Evolutionary conservation across 2,329 filamentous ascomycete species (phyloP), one percentile per base, ranked within the genome.

Genomic region (Aspergillus uvarum): DNA sequence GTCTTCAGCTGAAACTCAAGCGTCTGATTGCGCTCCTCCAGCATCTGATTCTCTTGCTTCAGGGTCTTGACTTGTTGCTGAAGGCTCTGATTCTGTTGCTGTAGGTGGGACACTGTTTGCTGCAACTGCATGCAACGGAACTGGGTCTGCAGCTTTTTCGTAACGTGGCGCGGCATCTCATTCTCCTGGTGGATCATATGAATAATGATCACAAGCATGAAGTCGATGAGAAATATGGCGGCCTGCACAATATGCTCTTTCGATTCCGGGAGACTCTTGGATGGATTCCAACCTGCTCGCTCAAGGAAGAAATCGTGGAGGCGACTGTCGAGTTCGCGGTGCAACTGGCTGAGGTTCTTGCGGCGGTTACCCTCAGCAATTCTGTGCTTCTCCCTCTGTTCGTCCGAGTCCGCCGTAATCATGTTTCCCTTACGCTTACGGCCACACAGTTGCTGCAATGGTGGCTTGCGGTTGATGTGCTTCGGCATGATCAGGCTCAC

Each of bases 191-290:
- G 69, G 56, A 76, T 70, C 38, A 76, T 65, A 55, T 72, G 68
- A 12, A 72, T 65, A 42, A 77, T 76, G 48, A 76, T 72, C 21
- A 70, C 60, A 31, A 73, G 69, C 72, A 76, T 74, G 56, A 76
- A 76, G 59, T 77, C 75, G 47, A 77, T 72, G 14, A 76, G 66
- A 53, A 71, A 74, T 56, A 77, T 72, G 4, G 75, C 72, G 7
- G 70, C 74, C 63, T 76, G 72, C 12, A 76, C 72, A 21, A 76
- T 76, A 60, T 77, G 74, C 58, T 77, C 74, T 65, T 77, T 77
- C n/a, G 75, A 77, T 47, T 77, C 72, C 3, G 72, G 72, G 47
- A 76, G 65, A 62, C 71, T 76, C 62, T 77, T 76, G 38, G 72
- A 69, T 21, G 70, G 72, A 51, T 78, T 77, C 74, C 76, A 78